Conservation (phyloP, 2,329 filamentous ascomycete species). For the Pestalotiopsis fici region DNA sequence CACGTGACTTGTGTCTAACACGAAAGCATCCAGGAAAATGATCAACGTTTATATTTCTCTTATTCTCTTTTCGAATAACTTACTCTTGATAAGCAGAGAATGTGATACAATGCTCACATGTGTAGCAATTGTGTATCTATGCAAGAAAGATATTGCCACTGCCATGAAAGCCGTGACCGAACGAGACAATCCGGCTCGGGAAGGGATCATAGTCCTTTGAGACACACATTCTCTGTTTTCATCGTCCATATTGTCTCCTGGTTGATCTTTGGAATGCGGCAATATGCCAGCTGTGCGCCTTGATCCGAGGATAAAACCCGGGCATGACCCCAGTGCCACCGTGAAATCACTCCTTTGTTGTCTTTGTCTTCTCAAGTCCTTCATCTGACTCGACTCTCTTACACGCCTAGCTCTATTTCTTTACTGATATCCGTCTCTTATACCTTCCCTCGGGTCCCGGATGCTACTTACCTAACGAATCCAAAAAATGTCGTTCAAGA, state of each 20-base stretch:
- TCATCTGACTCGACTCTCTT: conserved; percentile 13
- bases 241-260: conserved; percentile 9
- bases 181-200: neutral
- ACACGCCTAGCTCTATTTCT: neutral
- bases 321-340: conserved; percentile 10
- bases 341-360: conserved; percentile 11
- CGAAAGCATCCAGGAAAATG: no score
- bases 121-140: neutral
- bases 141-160: neutral
- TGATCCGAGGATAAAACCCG: conserved; percentile 14
- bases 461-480: neutral
- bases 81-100: no score
- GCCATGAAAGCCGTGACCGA: neutral
- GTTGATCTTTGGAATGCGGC: conserved; percentile 14
- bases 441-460: neutral
- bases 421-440: neutral
- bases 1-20: neutral
- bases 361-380: conserved; percentile 19
- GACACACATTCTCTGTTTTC: conserved; percentile 18
- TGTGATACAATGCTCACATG: neutral
- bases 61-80: no score
- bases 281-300: conserved; percentile 8
- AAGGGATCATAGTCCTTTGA: conserved; percentile 1
- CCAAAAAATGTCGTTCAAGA: conserved; percentile 23
- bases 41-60: no score